phyloP scores from a whole-genome alignment of 768 basidiomycete genomes.

The Amanita pallidorosea region DNA sequence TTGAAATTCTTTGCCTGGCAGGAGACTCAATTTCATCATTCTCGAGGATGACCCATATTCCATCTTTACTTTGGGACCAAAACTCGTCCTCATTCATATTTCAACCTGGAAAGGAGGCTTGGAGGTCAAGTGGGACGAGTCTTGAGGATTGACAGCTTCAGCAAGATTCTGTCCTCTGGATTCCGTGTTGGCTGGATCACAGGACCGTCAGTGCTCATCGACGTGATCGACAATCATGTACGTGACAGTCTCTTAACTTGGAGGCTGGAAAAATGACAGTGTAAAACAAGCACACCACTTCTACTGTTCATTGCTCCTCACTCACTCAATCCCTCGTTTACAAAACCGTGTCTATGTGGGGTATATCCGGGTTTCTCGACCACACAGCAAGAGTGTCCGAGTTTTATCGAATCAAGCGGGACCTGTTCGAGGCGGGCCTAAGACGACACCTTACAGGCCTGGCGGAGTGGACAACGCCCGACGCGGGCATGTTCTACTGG shows the following conservation, averaged over 20 bases:
- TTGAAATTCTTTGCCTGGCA: no score
- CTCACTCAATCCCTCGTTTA: slow-evolving; percentile 50
- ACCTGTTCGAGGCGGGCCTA: slow-evolving; percentile 64
- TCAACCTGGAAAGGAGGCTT: no score
- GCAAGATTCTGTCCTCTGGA: slow-evolving; percentile 57
- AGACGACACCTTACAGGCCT: slow-evolving; percentile 59
- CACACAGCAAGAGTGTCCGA: slow-evolving; percentile 55
- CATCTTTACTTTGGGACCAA: no score
- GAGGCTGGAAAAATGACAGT: no score
- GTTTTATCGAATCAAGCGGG: slow-evolving; percentile 59
- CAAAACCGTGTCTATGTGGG: slow-evolving; percentile 55
- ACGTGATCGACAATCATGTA: slow-evolving; percentile 18
- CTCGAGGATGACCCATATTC: no score
- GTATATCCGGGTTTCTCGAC: slow-evolving; percentile 52
- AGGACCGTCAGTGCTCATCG: no score
- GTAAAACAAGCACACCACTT: slow-evolving; percentile 35
- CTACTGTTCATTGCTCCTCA: slow-evolving; percentile 52
- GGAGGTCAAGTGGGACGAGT: no score
- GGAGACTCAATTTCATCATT: no score
- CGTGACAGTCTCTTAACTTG: background rate
- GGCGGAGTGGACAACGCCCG: slow-evolving; percentile 57
- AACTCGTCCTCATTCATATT: slow-evolving; percentile 29
- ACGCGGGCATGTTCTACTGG: slow-evolving; percentile 89
- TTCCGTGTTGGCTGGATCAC: slow-evolving; percentile 18
- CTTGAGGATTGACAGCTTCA: slow-evolving; percentile 71